Evolutionary conservation across 805 yeast species (phyloP), one percentile per base, ranked within the genome.

Genomic region (Naumovozyma baii): DNA sequence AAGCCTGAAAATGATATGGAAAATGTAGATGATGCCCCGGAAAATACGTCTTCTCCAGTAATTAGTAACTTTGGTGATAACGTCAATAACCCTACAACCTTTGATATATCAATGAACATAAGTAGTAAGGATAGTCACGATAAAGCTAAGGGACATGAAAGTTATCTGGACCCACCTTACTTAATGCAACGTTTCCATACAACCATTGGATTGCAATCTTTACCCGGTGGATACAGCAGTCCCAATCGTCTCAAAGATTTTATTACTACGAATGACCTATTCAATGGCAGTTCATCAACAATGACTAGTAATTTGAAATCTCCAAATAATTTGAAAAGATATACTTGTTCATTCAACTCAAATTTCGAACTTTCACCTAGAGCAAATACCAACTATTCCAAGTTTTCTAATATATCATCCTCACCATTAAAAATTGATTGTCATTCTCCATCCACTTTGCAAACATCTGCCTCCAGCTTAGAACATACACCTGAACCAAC

Each of bases 291-390:
- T 22, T 22, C 26, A 10, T 22, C 26, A 22, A 7, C 26, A 7
- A 10, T 18, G 2, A 18, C 37, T 7, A 30, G 28, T 33, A 17
- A 33, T 8, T 17, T 37, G 22, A 40, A 42, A 28, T 57, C 61
- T 2, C 55, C 57, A 5, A 48, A 41, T 25, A 49, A 52, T 38
- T 45, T 45, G 18, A 56, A 55, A 35, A 54, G 51, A 36, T 59
- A 58, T 35, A 48, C 58, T 3, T 55, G 60, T 31, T 59, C 64
- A 7, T 59, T 59, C 44, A 59, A 59, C 39, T 56, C 64, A 9
- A 57, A 54, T 37, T 59, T 59, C 12, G 57, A 51, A 35, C 39
- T 46, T 18, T 59, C 63, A 9, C 63, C 63, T 13, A 39, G 30
- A 33, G 39, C 41, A 14, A 29, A n/a, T 12, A 29, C 9, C 14